Percentiles rank a stretch among this genome's conserved stretches.
phyloP scores from a whole-genome alignment of 768 basidiomycete species.

The Leccinum incarnatum region DNA sequence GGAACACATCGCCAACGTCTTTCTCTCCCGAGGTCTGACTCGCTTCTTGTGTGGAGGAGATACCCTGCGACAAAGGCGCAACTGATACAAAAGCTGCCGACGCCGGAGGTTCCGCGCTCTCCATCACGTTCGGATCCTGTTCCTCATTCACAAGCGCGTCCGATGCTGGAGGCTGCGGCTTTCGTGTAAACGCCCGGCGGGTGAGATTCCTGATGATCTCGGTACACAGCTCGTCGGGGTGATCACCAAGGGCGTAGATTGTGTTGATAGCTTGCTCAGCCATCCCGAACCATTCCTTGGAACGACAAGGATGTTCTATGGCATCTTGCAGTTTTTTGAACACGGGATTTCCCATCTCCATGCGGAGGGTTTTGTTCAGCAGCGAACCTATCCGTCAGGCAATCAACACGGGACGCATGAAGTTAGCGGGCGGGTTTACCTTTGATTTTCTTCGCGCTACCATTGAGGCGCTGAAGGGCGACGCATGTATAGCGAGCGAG shows the following conservation, averaged over 20 bases:
- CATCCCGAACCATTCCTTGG: slow-evolving; percentile 94
- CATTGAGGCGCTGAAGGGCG: slow-evolving; percentile 87
- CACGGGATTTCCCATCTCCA: slow-evolving; percentile 84
- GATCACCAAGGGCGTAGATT: slow-evolving; percentile 90
- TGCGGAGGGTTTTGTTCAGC: slow-evolving; percentile 77
- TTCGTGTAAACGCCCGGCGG: slow-evolving; percentile 56
- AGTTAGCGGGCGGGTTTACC: slow-evolving; percentile 40
- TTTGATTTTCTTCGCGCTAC: slow-evolving; percentile 96
- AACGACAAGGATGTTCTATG: slow-evolving; percentile 76
- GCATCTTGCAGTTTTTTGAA: slow-evolving; percentile 80
- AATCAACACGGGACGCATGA: neutral
- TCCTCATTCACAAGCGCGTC: slow-evolving; percentile 19
- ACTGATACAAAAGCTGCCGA: slow-evolving; percentile 22
- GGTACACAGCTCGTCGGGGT: slow-evolving; percentile 83
- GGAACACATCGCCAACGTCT: slow-evolving; percentile 79
- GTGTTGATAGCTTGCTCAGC: slow-evolving; percentile 98
- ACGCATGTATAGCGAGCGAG: slow-evolving; percentile 93
- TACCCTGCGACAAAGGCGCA: slow-evolving; percentile 18
- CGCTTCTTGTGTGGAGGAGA: slow-evolving; percentile 8
- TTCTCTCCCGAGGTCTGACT: slow-evolving; percentile 29
- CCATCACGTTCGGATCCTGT: slow-evolving; percentile 49
- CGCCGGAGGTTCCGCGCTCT: slow-evolving; percentile 33
- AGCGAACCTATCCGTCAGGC: slow-evolving; percentile 64
- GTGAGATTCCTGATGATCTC: slow-evolving; percentile 83
- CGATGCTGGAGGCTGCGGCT: slow-evolving; percentile 13